phyloP scores from a whole-genome alignment of 768 basidiomycete genomes.

The Leucosporidium yakuticum region DNA sequence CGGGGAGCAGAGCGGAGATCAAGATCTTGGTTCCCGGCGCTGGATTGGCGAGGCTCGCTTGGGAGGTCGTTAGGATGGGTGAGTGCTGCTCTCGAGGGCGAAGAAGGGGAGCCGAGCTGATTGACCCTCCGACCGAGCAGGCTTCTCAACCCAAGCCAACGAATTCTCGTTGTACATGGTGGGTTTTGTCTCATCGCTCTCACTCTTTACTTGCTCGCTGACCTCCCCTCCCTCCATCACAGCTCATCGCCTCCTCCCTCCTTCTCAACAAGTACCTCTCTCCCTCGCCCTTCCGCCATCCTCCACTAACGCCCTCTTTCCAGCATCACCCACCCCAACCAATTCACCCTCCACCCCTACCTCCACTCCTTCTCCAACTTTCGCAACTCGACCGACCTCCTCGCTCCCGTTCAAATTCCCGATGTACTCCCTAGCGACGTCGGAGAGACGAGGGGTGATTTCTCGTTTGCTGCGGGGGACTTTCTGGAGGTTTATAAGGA shows the following conservation, averaged over 20 bases:
- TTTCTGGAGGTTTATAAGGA: constrained; percentile 46
- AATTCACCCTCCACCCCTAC: constrained; percentile 78
- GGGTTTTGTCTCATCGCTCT: neutral
- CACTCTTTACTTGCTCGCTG: neutral
- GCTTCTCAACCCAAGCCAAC: constrained; percentile 69
- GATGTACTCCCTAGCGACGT: constrained; percentile 75
- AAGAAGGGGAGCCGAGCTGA: neutral
- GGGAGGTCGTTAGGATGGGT: constrained; percentile 80
- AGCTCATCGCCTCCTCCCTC: constrained; percentile 73
- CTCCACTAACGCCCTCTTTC: neutral
- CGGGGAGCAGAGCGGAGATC: constrained; percentile 49
- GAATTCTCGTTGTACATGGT: constrained; percentile 92
- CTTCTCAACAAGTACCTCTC: constrained; percentile 58
- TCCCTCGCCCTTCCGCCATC: neutral
- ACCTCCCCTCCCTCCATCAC: neutral
- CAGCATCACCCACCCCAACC: constrained; percentile 59
- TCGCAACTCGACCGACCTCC: constrained; percentile 54
- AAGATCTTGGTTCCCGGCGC: constrained; percentile 84
- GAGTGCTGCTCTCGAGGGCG: constrained; percentile 22
- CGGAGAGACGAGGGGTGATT: constrained; percentile 55
- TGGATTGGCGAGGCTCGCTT: constrained; percentile 79
- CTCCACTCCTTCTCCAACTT: constrained; percentile 88
- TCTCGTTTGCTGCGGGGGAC: constrained; percentile 79
- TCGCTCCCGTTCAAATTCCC: constrained; percentile 66
- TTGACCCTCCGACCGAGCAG: constrained; percentile 45